Evolutionary conservation across 2,329 filamentous ascomycete genomes (phyloP).

Genomic region (Truncatella angustata): DNA sequence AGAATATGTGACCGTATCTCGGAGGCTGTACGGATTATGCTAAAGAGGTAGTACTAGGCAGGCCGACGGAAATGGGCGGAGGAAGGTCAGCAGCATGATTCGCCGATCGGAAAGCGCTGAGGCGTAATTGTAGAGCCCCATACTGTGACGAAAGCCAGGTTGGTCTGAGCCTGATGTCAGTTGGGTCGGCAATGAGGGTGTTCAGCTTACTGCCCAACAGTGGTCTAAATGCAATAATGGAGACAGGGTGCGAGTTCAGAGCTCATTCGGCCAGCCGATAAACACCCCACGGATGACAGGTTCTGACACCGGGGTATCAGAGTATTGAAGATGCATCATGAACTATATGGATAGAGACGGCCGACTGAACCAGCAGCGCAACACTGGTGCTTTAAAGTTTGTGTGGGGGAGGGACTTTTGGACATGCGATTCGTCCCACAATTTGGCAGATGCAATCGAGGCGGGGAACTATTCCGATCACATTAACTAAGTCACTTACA

Average conservation of each 20-base stretch:
- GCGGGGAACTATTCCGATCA: neutral
- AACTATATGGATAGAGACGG: too few species aligned
- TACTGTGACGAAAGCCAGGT: neutral
- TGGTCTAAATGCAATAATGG: neutral
- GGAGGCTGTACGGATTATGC: neutral
- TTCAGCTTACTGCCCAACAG: neutral
- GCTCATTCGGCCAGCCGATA: neutral
- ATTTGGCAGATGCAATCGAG: neutral
- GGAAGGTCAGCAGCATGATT: neutral
- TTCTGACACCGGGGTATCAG: neutral
- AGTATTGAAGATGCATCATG: neutral
- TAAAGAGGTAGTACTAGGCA: neutral
- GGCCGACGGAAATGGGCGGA: conserved; percentile 1
- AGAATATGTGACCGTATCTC: conserved; percentile 1
- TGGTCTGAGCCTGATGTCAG: neutral
- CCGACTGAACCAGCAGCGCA: neutral
- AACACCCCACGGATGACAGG: conserved; percentile 6
- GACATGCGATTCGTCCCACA: neutral
- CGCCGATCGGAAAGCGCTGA: neutral
- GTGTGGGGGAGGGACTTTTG: neutral
- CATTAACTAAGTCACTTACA: neutral
- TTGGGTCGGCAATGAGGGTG: conserved; percentile 1
- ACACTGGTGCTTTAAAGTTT: neutral
- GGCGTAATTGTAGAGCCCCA: neutral
- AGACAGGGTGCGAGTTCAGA: neutral